Conservation (phyloP, 2,329 filamentous ascomycete species). For the Periconia sp. region DNA sequence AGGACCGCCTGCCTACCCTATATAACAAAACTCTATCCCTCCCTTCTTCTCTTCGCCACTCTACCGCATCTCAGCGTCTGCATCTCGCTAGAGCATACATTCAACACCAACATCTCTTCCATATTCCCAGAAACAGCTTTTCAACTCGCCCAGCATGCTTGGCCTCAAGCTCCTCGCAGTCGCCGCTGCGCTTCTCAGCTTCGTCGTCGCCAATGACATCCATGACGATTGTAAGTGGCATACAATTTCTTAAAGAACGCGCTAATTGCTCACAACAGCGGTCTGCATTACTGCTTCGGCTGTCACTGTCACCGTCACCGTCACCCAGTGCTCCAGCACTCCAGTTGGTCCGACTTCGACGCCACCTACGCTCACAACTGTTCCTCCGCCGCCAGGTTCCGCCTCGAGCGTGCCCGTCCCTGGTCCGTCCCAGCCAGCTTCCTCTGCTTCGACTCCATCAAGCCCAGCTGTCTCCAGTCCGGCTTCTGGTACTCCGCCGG, state of each 20-base stretch:
- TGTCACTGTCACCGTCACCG: constrained; percentile 33
- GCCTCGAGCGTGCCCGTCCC: background rate
- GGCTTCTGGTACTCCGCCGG: too few species aligned
- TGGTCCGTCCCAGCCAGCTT: background rate
- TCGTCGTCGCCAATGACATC: constrained; percentile 24
- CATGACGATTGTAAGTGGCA: constrained; percentile 2
- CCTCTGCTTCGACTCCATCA: constrained; percentile 3
- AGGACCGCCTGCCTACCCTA: background rate
- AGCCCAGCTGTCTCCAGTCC: background rate
- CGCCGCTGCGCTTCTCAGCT: constrained; percentile 23
- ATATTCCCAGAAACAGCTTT: constrained; percentile 18
- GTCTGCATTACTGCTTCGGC: constrained; percentile 18
- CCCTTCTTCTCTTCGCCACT: constrained; percentile 17
- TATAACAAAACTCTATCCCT: constrained; percentile 21
- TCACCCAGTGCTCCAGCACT: constrained; percentile 27
- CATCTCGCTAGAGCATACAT: constrained; percentile 27
- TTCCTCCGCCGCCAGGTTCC: constrained; percentile 16
- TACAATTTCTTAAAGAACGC: too few species aligned
- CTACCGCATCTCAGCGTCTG: constrained; percentile 26
- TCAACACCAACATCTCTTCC: constrained; percentile 25
- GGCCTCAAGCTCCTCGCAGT: constrained; percentile 30
- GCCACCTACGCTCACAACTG: constrained; percentile 14
- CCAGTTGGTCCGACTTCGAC: constrained; percentile 13
- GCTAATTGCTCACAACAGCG: constrained; percentile 6
- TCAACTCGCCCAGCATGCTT: constrained; percentile 29